phyloP scores from a whole-genome alignment of 1,284 basidiomycete species.

The Stereum hirsutum region DNA sequence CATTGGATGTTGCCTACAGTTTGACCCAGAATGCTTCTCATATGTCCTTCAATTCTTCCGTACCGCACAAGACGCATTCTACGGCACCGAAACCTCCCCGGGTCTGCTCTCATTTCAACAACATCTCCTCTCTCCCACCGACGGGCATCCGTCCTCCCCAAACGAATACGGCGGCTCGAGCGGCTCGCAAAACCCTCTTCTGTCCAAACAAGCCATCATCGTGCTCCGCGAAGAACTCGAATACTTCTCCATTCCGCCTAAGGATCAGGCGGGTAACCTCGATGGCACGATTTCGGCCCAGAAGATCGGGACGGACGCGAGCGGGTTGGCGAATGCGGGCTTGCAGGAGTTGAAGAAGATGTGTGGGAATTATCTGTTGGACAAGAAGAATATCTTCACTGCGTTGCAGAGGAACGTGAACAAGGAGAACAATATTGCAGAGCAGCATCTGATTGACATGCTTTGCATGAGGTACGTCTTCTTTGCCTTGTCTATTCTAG shows the following conservation, averaged over 20 bases:
- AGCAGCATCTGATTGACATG: conserved; percentile 99
- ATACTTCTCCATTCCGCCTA: conserved; percentile 94
- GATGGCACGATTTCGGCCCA: too few relatives aligned
- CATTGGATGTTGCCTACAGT: conserved; percentile 40
- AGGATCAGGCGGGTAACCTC: conserved; percentile 41
- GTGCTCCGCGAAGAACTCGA: conserved; percentile 97
- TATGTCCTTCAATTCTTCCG: conserved; percentile 92
- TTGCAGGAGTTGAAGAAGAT: conserved; percentile 73
- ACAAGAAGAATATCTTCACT: conserved; percentile 91
- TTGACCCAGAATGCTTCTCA: conserved; percentile 94
- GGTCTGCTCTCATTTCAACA: conserved; percentile 79
- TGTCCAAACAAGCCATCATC: conserved; percentile 97
- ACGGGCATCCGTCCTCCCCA: conserved; percentile 48
- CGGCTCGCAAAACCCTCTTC: conserved; percentile 79
- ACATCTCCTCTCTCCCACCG: conserved; percentile 39
- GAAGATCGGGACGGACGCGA: conserved; percentile 68
- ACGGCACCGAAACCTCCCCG: conserved; percentile 71
- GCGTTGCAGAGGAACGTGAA: conserved; percentile 97
- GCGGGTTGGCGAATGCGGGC: conserved; percentile 70
- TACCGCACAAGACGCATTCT: conserved; percentile 83
- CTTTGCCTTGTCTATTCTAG: background rate
- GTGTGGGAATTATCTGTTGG: conserved; percentile 84
- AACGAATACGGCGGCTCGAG: too few relatives aligned
- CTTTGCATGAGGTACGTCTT: conserved; percentile 89
- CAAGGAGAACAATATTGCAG: conserved; percentile 98